These are phyloP conservation scores for Cronartium quercuum DNA, from an alignment of 1,284 basidiomycete species.

Conservation along the genomic window DNA sequence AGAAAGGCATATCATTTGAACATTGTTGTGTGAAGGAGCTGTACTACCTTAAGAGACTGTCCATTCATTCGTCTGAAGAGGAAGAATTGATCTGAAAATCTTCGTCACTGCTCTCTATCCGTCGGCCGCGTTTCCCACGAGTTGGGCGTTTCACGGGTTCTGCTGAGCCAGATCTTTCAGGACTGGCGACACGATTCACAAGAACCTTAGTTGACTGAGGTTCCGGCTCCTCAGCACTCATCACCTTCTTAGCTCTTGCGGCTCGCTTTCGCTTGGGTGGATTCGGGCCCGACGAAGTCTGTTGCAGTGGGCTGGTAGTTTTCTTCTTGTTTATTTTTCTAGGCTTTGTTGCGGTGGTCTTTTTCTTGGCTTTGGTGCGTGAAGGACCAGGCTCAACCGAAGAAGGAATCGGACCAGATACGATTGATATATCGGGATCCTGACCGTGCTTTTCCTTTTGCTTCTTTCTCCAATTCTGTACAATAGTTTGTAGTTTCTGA, in stretches of 20 bases:
- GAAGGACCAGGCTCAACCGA: neutral
- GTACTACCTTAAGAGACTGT: neutral
- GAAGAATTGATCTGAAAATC: neutral
- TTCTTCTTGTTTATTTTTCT: neutral
- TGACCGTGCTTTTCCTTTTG: neutral
- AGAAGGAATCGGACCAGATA: neutral
- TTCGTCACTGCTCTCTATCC: neutral
- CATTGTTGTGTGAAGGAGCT: no score
- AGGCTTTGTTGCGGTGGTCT: neutral
- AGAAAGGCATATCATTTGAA: no score
- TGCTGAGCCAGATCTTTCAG: neutral
- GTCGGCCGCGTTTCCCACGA: neutral
- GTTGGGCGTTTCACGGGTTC: neutral
- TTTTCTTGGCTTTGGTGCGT: neutral
- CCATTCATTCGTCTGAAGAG: neutral
- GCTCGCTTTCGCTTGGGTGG: neutral
- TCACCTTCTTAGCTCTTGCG: neutral
- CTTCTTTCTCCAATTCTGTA: constrained; percentile 28
- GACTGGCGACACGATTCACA: neutral
- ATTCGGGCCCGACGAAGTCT: neutral
- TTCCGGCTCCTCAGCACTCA: neutral
- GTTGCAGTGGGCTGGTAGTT: neutral
- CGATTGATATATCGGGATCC: neutral
- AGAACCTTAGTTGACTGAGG: neutral
- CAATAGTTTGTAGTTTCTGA: constrained; percentile 23